Evolutionary conservation across 129 eudicot species (phyloP).

Genomic region (Arctium lappa): DNA sequence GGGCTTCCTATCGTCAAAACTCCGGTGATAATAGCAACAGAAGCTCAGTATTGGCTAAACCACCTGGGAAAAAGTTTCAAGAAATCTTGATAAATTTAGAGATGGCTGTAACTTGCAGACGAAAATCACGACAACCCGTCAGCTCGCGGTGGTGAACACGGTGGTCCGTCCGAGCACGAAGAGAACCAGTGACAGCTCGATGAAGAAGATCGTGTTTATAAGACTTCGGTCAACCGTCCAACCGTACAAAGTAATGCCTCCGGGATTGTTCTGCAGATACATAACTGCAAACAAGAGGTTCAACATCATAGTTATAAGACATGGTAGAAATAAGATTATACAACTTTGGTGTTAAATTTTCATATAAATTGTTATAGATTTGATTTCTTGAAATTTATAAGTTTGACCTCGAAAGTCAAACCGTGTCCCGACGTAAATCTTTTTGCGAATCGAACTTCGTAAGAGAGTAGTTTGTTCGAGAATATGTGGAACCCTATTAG

Average conservation of each 20-base stretch:
- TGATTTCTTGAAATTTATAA: too few relatives aligned
- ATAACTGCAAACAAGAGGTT: constrained; percentile 43
- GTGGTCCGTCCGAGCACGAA: constrained; percentile 74
- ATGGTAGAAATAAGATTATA: neutral
- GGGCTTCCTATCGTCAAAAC: constrained; percentile 17
- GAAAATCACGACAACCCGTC: constrained; percentile 4
- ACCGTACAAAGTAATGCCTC: constrained; percentile 82
- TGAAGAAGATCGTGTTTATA: constrained; percentile 73
- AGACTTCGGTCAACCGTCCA: constrained; percentile 79
- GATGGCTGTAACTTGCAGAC: neutral
- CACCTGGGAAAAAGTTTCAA: neutral
- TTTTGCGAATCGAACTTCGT: neutral
- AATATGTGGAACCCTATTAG: too few relatives aligned
- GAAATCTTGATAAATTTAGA: constrained; percentile 9
- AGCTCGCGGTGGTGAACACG: constrained; percentile 36
- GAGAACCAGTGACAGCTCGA: constrained; percentile 65
- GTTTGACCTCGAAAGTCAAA: too few relatives aligned
- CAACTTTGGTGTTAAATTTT: neutral
- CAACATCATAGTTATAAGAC: neutral
- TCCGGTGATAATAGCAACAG: constrained; percentile 8
- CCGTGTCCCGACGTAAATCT: too few relatives aligned
- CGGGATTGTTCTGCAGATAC: constrained; percentile 88
- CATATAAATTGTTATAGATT: neutral
- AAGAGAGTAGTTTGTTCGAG: neutral
- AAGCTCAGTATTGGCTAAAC: neutral